These are phyloP conservation scores for Vickermania spadyakhi DNA, from an alignment of 208 protist species.

Conservation along the genomic window DNA sequence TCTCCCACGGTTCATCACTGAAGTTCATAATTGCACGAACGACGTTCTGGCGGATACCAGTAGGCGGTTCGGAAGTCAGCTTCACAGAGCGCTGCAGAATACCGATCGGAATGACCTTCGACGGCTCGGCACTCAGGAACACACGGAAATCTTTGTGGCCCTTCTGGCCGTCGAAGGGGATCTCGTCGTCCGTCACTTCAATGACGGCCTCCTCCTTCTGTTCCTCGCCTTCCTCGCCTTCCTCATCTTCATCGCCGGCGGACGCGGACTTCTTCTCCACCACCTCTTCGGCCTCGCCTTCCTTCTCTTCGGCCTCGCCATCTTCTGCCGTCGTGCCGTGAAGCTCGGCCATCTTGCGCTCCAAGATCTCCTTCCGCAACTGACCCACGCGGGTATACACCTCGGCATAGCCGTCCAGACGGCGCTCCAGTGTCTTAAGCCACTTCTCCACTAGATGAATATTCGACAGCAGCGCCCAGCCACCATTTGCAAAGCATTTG, in stretches of 20 bases:
- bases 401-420: slow-evolving; percentile 90
- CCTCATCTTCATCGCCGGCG: slow-evolving; percentile 13
- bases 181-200: slow-evolving; percentile 81
- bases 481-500: slow-evolving; percentile 86
- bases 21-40: slow-evolving; percentile 95
- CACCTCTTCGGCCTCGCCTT: slow-evolving; percentile 12
- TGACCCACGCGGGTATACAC: slow-evolving; percentile 88
- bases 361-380: slow-evolving; percentile 74
- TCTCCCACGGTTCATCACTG: slow-evolving; percentile 94
- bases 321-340: slow-evolving; percentile 1
- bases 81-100: slow-evolving; percentile 98
- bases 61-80: slow-evolving; percentile 98
- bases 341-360: slow-evolving; percentile 64
- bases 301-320: slow-evolving; percentile 5
- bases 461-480: slow-evolving; percentile 98
- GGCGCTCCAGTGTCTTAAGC: slow-evolving; percentile 95
- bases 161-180: slow-evolving; percentile 84
- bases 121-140: slow-evolving; percentile 96
- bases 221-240: slow-evolving; percentile 10
- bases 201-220: slow-evolving; percentile 25
- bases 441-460: slow-evolving; percentile 97
- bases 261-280: slow-evolving; percentile 8
- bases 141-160: slow-evolving; percentile 95
- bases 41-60: slow-evolving; percentile 96
- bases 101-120: slow-evolving; percentile 93